A percentile compares a stretch with the other conserved stretches of the same genome.
These are phyloP conservation scores for Suillus subalutaceus DNA, from an alignment of 768 basidiomycete genomes.

Conservation along the genomic window DNA sequence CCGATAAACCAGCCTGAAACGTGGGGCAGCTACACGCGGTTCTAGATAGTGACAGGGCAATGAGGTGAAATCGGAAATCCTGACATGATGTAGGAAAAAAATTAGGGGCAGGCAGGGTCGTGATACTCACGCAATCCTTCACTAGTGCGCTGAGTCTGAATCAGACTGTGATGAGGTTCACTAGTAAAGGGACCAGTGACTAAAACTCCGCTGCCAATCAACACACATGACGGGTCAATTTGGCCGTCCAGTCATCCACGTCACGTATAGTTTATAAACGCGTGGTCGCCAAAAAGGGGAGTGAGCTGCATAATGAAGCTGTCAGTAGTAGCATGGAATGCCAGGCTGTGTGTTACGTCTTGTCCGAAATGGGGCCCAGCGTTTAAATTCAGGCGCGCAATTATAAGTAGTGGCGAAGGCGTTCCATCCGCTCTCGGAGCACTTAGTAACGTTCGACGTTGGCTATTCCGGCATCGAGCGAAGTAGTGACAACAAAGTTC, in stretches of 20 bases:
- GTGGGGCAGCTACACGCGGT: not conserved
- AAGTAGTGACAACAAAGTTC: not conserved
- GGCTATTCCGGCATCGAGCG: too few species aligned
- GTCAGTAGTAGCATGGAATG: not conserved
- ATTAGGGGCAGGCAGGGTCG: not conserved
- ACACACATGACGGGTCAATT: not conserved
- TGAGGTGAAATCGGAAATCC: not conserved
- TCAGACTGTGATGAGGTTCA: not conserved
- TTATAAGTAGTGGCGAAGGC: not conserved
- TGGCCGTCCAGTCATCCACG: not conserved
- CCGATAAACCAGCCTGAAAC: not conserved
- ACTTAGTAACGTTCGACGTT: too few species aligned
- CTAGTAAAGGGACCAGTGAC: too few species aligned
- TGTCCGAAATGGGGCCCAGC: not conserved
- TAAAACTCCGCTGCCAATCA: not conserved
- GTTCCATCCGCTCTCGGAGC: too few species aligned
- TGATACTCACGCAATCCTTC: not conserved
- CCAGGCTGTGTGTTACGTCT: not conserved
- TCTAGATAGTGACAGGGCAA: constrained; percentile 1
- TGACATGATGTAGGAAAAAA: not conserved
- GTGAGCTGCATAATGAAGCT: not conserved
- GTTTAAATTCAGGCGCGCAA: not conserved
- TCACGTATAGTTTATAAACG: not conserved
- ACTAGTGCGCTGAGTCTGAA: not conserved
- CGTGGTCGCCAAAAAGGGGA: not conserved